These are phyloP conservation scores for Coemansia sp. DNA, from an alignment of 192 early-diverging fungal species.

Conservation along the genomic window DNA sequence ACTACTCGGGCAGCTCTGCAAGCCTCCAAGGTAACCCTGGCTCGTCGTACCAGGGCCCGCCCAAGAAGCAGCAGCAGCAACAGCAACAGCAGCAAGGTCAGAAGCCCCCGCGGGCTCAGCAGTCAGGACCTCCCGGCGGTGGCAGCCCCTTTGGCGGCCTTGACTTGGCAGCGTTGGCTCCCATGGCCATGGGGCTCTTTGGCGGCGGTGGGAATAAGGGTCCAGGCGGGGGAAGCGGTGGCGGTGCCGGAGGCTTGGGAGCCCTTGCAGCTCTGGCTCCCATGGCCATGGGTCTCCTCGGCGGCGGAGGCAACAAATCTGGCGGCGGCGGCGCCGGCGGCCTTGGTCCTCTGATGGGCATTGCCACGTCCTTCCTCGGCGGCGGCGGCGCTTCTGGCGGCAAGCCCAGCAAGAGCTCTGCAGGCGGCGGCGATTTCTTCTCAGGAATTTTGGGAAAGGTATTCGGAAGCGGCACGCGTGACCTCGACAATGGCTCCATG, in stretches of 20 bases:
- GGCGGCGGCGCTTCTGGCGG: constrained; percentile 13
- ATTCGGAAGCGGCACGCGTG: constrained; percentile 41
- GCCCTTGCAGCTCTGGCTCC: constrained; percentile 41
- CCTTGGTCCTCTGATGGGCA: constrained; percentile 35
- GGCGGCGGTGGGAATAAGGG: constrained; percentile 27
- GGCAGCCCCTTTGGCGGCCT: constrained; percentile 35
- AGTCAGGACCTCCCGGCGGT: constrained; percentile 4
- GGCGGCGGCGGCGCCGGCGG: constrained; percentile 31
- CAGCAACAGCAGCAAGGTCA: constrained; percentile 4
- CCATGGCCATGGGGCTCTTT: constrained; percentile 32
- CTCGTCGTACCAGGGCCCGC: neutral
- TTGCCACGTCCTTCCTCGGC: constrained; percentile 43
- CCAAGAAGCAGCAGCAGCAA: neutral
- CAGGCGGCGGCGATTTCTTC: constrained; percentile 36
- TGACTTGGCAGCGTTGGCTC: constrained; percentile 36
- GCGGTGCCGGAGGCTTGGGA: constrained; percentile 37
- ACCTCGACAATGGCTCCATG: constrained; percentile 26
- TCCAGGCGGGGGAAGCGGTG: constrained; percentile 5
- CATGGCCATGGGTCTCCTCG: constrained; percentile 40
- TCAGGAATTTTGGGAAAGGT: constrained; percentile 48
- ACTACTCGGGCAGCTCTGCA: constrained; percentile 9
- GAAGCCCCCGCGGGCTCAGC: constrained; percentile 3
- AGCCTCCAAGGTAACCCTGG: neutral
- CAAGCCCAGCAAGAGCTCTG: constrained; percentile 6
- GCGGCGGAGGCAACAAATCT: constrained; percentile 19